phyloP scores from a whole-genome alignment of 2,329 filamentous ascomycete species.

The Cladosporium sp. region DNA sequence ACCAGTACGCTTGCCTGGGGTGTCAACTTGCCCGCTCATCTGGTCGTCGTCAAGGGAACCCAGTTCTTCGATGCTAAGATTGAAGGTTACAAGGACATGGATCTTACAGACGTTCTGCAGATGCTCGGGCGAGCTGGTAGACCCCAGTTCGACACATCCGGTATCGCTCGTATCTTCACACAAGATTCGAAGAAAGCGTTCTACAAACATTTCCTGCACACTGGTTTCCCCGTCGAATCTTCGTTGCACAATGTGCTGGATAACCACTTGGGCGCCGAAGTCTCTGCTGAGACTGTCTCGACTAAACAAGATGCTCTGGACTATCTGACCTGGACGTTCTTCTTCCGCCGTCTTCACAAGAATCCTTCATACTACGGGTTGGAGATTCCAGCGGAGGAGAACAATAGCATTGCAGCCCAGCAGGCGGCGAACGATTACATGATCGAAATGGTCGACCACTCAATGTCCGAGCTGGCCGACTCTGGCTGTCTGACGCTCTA shows the following conservation, averaged over 20 bases:
- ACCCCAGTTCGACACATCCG: constrained; percentile 92
- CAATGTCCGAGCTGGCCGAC: constrained; percentile 70
- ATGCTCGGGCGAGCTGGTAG: constrained; percentile 95
- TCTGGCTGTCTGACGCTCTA: constrained; percentile 80
- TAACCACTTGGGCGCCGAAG: constrained; percentile 92
- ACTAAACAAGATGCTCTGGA: constrained; percentile 97
- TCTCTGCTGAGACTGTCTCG: constrained; percentile 84
- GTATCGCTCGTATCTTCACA: constrained; percentile 94
- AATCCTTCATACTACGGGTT: constrained; percentile 97
- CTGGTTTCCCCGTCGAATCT: constrained; percentile 94
- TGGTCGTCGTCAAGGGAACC: constrained; percentile 96
- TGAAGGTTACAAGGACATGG: constrained; percentile 98
- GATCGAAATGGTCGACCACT: constrained; percentile 84
- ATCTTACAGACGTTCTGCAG: constrained; percentile 92
- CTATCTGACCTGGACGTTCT: constrained; percentile 98
- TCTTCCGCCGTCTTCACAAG: constrained; percentile 94
- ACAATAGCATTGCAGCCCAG: constrained; percentile 80
- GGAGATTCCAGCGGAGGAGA: constrained; percentile 85
- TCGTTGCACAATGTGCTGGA: constrained; percentile 93
- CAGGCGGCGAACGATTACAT: constrained; percentile 89
- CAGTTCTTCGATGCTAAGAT: constrained; percentile 98
- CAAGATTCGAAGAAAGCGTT: constrained; percentile 98
- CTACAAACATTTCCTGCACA: constrained; percentile 98
- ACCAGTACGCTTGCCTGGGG: constrained; percentile 97
- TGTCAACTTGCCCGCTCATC: constrained; percentile 91